A percentile compares a stretch with the other conserved stretches of the same genome.
phyloP scores from a whole-genome alignment of 2,329 filamentous ascomycete genomes.

The Verticillium nonalfalfae region DNA sequence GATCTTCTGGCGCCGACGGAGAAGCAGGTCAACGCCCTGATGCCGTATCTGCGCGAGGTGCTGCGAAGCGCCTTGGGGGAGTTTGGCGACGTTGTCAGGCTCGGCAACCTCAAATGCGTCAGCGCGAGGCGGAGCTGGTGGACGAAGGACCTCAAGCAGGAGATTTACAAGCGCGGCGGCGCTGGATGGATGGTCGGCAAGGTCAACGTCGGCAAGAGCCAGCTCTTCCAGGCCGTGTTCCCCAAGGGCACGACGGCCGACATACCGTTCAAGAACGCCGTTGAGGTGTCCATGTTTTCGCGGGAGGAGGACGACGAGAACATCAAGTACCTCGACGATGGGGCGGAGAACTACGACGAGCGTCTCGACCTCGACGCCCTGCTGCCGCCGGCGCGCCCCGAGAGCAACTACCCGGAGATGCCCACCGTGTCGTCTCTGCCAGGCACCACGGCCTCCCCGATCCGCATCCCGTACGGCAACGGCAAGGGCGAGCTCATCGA shows the following conservation, averaged over 20 bases:
- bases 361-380: conserved; percentile 43
- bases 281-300: conserved; percentile 10
- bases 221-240: conserved; percentile 80
- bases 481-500: conserved; percentile 89
- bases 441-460: conserved; percentile 91
- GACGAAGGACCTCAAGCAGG: conserved; percentile 79
- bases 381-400: conserved; percentile 69
- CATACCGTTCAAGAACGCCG: conserved; percentile 1
- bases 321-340: conserved; percentile 2
- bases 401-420: conserved; percentile 74
- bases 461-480: conserved; percentile 82
- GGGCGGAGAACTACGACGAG: conserved; percentile 15
- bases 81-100: conserved; percentile 60
- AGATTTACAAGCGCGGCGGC: conserved; percentile 77
- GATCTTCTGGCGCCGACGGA: conserved; percentile 83
- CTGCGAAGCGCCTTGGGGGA: conserved; percentile 71
- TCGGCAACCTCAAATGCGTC: conserved; percentile 83
- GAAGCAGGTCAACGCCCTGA: conserved; percentile 74
- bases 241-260: conserved; percentile 55
- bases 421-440: conserved; percentile 81
- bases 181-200: conserved; percentile 97
- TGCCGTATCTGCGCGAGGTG: conserved; percentile 77
- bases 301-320: conserved; percentile 6
- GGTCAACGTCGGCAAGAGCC: conserved; percentile 95
- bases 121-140: conserved; percentile 87